A percentile compares a stretch with the other conserved stretches of the same genome.
phyloP scores from a whole-genome alignment of 768 basidiomycete species.

The Arthromyces matolae region DNA sequence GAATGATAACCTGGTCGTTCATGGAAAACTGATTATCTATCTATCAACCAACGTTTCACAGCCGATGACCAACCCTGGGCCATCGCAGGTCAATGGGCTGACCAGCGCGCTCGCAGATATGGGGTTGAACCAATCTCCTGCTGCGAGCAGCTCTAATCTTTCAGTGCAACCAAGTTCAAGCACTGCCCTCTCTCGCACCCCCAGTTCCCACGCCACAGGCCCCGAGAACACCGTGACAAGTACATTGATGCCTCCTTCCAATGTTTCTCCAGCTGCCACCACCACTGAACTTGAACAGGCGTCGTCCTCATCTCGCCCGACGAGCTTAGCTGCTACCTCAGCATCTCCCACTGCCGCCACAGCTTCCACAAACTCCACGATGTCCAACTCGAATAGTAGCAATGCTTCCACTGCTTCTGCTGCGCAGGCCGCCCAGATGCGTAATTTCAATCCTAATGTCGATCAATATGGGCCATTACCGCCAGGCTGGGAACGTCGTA shows the following conservation, averaged over 20 bases:
- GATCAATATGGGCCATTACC: conserved; percentile 94
- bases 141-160: conserved; percentile 55
- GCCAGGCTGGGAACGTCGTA: conserved; percentile 92
- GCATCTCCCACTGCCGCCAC: conserved; percentile 19
- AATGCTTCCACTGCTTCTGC: conserved; percentile 34
- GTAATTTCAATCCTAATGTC: conserved; percentile 91
- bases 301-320: conserved; percentile 28
- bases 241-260: conserved; percentile 39
- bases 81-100: conserved; percentile 61
- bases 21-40: conserved; percentile 96
- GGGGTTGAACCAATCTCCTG: conserved; percentile 55
- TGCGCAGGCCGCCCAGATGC: conserved; percentile 51
- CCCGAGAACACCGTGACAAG: conserved; percentile 43
- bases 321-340: conserved; percentile 17
- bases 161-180: conserved; percentile 38
- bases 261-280: conserved; percentile 21
- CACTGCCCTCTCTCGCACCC: conserved; percentile 51
- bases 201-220: conserved; percentile 63
- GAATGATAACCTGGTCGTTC: conserved; percentile 97
- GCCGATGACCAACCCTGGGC: conserved; percentile 82
- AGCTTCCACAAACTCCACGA: conserved; percentile 21
- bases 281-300: conserved; percentile 23
- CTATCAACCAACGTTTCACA: conserved; percentile 87
- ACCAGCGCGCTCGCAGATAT: conserved; percentile 59
- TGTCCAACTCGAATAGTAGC: conserved; percentile 17